Evolutionary conservation across 2,329 filamentous ascomycete genomes (phyloP), one percentile per base, ranked within the genome.

Genomic region (Pseudogymnoascus sp.): DNA sequence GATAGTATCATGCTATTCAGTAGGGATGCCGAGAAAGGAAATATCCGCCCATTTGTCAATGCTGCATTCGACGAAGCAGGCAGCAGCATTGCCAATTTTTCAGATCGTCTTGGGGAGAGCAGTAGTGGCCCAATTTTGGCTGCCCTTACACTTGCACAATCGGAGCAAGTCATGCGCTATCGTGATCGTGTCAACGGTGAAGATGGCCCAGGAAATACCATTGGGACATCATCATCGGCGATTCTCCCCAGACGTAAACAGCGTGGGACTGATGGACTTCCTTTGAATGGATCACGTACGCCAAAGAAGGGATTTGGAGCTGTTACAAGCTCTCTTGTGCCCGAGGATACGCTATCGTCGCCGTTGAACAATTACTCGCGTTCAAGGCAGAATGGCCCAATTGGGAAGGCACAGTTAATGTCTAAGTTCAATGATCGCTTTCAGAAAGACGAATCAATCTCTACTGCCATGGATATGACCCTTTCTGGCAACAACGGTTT

Each of bases 11-110:
- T 31, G 10, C 31, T 47, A 2, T 33, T 16, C 19, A 56, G 29
- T 29, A 56, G 16, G 14, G 24, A 56, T 8, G n/a, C n/a, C 2
- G 50, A 40, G 16, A 40, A 63, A n/a, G 35, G 37, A 11, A 63
- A 35, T 13, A 62, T 60, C n/a, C 40, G 65, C 11, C 60, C 42
- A n/a, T 29, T 50, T 14, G 62, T 68, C 59, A 66, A 65, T 21
- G 65, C 66, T 7, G 61, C 61, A 26, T 65, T 69, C 26, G 42
- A 66, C 6, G 65, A 65, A 59, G 66, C 71, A 35, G 68, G 68
- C 16, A 72, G 70, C 56, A 73, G 71, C 50, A 68, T 73, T 61
- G 71, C 71, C 16, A 67, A 72, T 63, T 65, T 64, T 35, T 73
- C 71, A 7, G 67, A 70, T 24, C 63, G 64, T 14, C 35, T 38